A percentile compares a stretch with the other conserved stretches of the same genome.
These are phyloP conservation scores for Tuber aestivum DNA, from an alignment of 495 filamentous ascomycete genomes.

Conservation along the genomic window DNA sequence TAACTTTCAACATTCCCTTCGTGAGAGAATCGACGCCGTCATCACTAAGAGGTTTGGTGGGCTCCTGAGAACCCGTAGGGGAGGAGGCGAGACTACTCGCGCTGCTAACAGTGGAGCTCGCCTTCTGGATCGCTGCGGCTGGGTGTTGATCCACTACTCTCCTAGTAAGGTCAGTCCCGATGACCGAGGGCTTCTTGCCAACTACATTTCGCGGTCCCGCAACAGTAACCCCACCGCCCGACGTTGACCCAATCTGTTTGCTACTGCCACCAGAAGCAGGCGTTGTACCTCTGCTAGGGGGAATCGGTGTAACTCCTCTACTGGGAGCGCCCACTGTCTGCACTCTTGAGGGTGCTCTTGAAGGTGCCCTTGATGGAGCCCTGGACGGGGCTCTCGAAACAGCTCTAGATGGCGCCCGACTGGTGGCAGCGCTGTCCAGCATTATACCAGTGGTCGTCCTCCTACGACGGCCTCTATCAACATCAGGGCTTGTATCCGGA, in stretches of 20 bases:
- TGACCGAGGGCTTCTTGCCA: conserved; percentile 21
- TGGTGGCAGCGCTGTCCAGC: conserved; percentile 15
- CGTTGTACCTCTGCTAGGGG: conserved; percentile 20
- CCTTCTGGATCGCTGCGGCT: not conserved
- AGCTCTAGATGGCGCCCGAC: conserved; percentile 29
- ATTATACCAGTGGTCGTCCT: conserved; percentile 23
- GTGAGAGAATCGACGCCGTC: conserved; percentile 25
- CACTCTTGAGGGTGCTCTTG: not conserved
- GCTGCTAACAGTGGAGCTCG: conserved; percentile 13
- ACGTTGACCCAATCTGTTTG: conserved; percentile 13
- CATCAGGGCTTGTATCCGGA: conserved; percentile 15
- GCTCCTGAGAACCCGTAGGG: conserved; percentile 7
- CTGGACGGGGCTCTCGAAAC: not conserved
- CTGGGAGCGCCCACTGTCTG: conserved; percentile 10
- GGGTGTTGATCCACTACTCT: conserved; percentile 7
- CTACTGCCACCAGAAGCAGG: conserved; percentile 15
- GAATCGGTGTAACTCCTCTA: conserved; percentile 21
- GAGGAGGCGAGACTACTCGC: conserved; percentile 17
- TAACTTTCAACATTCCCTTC: conserved; percentile 30
- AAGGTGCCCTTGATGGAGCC: conserved; percentile 2
- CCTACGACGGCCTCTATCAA: conserved; percentile 23
- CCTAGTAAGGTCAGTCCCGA: conserved; percentile 8
- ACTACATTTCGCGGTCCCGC: conserved; percentile 26
- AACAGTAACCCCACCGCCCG: conserved; percentile 18
- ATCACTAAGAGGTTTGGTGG: not conserved